Conservation (phyloP, 495 filamentous ascomycete species). For the Penicillium arizonense region DNA sequence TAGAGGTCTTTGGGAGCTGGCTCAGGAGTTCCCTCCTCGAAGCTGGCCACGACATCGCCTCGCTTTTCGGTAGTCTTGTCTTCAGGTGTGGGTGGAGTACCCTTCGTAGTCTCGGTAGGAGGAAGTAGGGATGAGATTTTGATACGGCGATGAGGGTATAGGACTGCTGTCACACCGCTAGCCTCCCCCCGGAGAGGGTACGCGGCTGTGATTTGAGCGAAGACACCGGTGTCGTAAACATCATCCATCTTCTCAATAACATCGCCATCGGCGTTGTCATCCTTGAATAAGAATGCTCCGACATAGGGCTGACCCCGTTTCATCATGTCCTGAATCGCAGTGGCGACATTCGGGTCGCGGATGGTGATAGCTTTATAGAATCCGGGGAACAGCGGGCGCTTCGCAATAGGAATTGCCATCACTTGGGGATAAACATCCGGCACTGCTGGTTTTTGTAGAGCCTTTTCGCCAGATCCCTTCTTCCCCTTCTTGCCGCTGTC, state of each 20-base stretch:
- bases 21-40: constrained; percentile 69
- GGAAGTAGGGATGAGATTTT: constrained; percentile 79
- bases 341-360: constrained; percentile 80
- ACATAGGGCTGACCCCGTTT: constrained; percentile 98
- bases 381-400: constrained; percentile 91
- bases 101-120: constrained; percentile 49
- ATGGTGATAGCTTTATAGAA: constrained; percentile 99
- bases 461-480: constrained; percentile 64
- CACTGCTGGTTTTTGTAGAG: constrained; percentile 79
- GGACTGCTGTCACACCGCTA: constrained; percentile 77
- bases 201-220: constrained; percentile 94
- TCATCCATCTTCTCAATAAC: constrained; percentile 83
- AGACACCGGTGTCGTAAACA: constrained; percentile 92
- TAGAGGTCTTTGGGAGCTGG: constrained; percentile 57
- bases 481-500: constrained; percentile 57
- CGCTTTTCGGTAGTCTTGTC: constrained; percentile 68
- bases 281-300: constrained; percentile 94
- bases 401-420: constrained; percentile 97
- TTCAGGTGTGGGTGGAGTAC: constrained; percentile 42
- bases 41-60: constrained; percentile 95
- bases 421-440: constrained; percentile 98
- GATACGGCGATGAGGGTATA: constrained; percentile 95
- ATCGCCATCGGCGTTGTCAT: constrained; percentile 89
- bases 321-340: constrained; percentile 93
- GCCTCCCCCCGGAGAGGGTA: constrained; percentile 84